Evolutionary conservation across 768 basidiomycete species (phyloP).

Genomic region (Porphyrellus cyaneotinctus): DNA sequence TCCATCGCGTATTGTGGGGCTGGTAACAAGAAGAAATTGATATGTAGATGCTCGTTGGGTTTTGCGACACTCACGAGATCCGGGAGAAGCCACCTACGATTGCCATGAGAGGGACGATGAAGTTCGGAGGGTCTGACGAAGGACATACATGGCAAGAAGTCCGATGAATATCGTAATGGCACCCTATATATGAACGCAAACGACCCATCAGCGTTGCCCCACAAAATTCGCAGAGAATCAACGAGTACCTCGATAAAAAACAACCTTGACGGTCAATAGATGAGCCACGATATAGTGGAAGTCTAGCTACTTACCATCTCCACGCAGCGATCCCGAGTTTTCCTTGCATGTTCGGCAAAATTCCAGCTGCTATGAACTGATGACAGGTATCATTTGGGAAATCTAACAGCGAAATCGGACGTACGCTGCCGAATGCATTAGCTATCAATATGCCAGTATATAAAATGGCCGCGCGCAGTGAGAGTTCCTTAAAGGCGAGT

Average conservation of each 20-base stretch:
- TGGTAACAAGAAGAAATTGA: slow-evolving; percentile 22
- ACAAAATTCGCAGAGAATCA: not conserved
- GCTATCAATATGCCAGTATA: slow-evolving; percentile 58
- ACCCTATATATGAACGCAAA: slow-evolving; percentile 38
- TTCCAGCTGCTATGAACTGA: slow-evolving; percentile 71
- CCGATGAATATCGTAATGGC: slow-evolving; percentile 60
- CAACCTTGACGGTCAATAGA: slow-evolving; percentile 39
- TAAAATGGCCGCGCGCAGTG: slow-evolving; percentile 58
- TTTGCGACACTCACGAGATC: slow-evolving; percentile 46
- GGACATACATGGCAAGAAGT: slow-evolving; percentile 44
- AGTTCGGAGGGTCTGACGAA: not conserved
- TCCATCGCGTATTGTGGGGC: slow-evolving; percentile 63
- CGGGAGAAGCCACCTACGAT: slow-evolving; percentile 49
- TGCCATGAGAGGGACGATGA: not conserved
- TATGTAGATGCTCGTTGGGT: not conserved
- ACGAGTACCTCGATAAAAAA: slow-evolving; percentile 64
- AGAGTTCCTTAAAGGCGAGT: slow-evolving; percentile 45
- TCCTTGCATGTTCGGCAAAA: slow-evolving; percentile 66
- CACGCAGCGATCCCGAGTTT: slow-evolving; percentile 63
- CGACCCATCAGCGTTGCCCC: not conserved
- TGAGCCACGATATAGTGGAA: not conserved
- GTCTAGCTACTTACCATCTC: slow-evolving; percentile 50
- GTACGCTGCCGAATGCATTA: slow-evolving; percentile 63
- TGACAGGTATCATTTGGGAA: not conserved
- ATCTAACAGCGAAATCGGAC: slow-evolving; percentile 11